phyloP scores from a whole-genome alignment of 2,329 filamentous ascomycete species.

The Diaporthe capsici region DNA sequence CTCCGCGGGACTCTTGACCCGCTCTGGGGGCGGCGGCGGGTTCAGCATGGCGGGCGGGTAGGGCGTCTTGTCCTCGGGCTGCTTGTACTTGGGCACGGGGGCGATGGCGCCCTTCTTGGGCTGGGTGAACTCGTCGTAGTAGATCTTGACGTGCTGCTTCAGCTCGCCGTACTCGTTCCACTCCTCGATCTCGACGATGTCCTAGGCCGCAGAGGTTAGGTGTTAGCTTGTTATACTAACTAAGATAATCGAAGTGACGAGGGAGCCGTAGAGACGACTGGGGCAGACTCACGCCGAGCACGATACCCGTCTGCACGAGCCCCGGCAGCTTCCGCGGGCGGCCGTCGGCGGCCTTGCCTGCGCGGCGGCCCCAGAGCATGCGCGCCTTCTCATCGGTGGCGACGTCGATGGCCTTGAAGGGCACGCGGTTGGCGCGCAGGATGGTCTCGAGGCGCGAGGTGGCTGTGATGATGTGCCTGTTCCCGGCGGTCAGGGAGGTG shows the following conservation, averaged over 20 bases:
- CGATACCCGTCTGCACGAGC: constrained; percentile 86
- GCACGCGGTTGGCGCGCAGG: constrained; percentile 92
- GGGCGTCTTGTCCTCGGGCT: constrained; percentile 53
- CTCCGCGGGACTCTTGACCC: constrained; percentile 42
- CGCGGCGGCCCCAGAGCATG: constrained; percentile 88
- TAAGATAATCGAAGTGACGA: not conserved
- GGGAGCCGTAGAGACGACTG: not conserved
- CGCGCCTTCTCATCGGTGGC: constrained; percentile 91
- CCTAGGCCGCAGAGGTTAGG: constrained; percentile 64
- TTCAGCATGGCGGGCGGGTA: constrained; percentile 45
- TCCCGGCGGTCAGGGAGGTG: constrained; percentile 95
- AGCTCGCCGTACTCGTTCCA: constrained; percentile 99
- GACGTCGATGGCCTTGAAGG: constrained; percentile 92
- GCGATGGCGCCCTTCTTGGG: constrained; percentile 68
- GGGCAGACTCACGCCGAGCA: constrained; percentile 80
- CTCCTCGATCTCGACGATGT: constrained; percentile 94
- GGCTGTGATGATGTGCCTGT: constrained; percentile 95
- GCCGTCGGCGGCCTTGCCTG: constrained; percentile 77
- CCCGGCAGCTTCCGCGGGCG: constrained; percentile 84
- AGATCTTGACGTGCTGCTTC: constrained; percentile 83
- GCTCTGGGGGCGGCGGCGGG: constrained; percentile 45
- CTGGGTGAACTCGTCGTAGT: constrained; percentile 74
- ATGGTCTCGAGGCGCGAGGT: constrained; percentile 97
- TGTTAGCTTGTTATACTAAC: not conserved
- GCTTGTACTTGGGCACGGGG: constrained; percentile 54